Evolutionary conservation across 768 basidiomycete genomes (phyloP), one percentile per base, ranked within the genome.

Genomic region (Pisolithus albus): DNA sequence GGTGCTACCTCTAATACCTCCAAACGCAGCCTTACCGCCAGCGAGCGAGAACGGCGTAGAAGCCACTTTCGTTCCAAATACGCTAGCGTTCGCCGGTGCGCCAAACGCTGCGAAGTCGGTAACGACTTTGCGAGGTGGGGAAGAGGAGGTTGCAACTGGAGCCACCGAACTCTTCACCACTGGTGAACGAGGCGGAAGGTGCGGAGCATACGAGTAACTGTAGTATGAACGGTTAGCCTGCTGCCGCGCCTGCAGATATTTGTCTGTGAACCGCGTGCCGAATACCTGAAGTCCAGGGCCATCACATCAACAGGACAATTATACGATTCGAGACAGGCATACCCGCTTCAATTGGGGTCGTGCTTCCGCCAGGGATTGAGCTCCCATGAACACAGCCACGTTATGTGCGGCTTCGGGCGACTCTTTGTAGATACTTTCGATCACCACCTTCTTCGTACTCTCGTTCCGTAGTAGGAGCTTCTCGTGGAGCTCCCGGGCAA

Each of bases 261-360:
- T 94, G 59, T 98, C 94, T 18, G 95, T 97, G 73, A 97, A 95
- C 3, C 95, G 87, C 39, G 92, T 90, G n/a, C 91, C 92, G 46
- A 85, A 83, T 44, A 96, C 88, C 93, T 96, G 16, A 23, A 30
- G 64, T 24, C 4, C n/a, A n/a, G 38, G 54, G 47, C 51, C 32
- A 52, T 50, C 49, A 32, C 24, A 47, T 37, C 26, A 41, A 26
- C 38, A 58, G 32, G 54, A 57, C 26, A 52, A 16, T 38, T 44
- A 41, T 57, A 52, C 39, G 38, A 30, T 7, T 36, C n/a, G 15
- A 15, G 37, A n/a, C 47, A 52, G 15, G 39, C 51, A 54, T 63
- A 92, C 94, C 72, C 85, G 83, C 70, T 88, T 85, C 54, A 97
- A 74, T 46, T 81, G 69, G 2, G 88, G 84, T 51, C 86, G 76